These are phyloP conservation scores for Strobilomyces confusus DNA, from an alignment of 768 basidiomycete species.

Conservation along the genomic window DNA sequence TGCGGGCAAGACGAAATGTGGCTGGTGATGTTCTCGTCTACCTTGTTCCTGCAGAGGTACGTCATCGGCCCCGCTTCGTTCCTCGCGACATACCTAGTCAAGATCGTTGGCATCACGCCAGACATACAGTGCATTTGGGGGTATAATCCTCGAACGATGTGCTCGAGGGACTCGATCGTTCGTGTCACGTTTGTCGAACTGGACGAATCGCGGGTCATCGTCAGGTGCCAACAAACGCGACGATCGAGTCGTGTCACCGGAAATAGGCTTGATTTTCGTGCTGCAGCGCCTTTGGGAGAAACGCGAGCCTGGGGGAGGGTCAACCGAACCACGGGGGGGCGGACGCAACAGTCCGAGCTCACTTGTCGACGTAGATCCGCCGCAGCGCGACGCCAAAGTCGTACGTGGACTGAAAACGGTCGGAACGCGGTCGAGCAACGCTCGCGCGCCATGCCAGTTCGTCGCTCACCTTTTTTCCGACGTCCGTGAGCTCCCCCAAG, in stretches of 20 bases:
- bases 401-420: constrained; percentile 55
- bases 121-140: constrained; percentile 47
- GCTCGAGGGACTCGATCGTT: constrained; percentile 70
- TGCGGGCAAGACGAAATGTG: constrained; percentile 68
- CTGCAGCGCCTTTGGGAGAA: constrained; percentile 54
- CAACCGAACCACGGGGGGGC: background rate
- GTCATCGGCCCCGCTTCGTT: background rate
- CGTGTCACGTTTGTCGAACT: constrained; percentile 76
- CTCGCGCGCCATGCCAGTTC: background rate
- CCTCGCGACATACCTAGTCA: constrained; percentile 46
- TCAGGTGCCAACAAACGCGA: background rate
- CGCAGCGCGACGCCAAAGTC: constrained; percentile 57
- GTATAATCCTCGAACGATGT: constrained; percentile 72
- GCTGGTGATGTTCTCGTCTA: constrained; percentile 70
- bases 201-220: background rate
- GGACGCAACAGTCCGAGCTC: constrained; percentile 2
- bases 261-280: constrained; percentile 52
- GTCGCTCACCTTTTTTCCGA: constrained; percentile 55
- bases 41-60: constrained; percentile 46
- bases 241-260: constrained; percentile 33
- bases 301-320: constrained; percentile 46
- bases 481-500: constrained; percentile 47
- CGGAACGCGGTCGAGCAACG: constrained; percentile 2
- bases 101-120: constrained; percentile 44
- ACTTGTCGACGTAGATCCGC: constrained; percentile 66